Conservation (phyloP, 305 asterid genomes). For the Plantago coronopus region DNA sequence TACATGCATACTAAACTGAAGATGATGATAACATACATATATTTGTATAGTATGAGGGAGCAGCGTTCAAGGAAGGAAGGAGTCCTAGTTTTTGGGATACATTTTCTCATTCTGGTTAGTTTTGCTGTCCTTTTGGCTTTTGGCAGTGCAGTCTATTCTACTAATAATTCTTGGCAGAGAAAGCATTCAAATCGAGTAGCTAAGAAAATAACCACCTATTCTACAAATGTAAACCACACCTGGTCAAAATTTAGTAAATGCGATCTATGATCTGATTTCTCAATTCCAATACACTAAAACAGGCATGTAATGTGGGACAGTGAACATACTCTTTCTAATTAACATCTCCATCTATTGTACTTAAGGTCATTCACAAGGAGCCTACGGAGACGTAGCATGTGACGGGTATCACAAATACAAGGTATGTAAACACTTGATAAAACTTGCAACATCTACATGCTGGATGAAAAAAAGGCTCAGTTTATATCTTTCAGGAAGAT, state of each 20-base stretch:
- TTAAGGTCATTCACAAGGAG: slow-evolving; percentile 37
- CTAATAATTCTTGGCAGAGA: too few relatives aligned
- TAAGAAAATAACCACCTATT: too few relatives aligned
- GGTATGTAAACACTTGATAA: slow-evolving; percentile 17
- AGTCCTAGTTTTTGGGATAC: slow-evolving; percentile 62
- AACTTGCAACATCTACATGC: background rate
- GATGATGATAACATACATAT: background rate
- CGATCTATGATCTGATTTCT: background rate
- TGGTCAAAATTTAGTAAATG: too few relatives aligned
- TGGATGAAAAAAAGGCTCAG: too few relatives aligned
- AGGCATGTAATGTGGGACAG: too few relatives aligned
- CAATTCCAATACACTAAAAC: background rate
- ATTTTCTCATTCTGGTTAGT: slow-evolving; percentile 44
- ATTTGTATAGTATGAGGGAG: slow-evolving; percentile 52
- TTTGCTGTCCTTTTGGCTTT: too few relatives aligned
- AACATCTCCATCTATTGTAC: background rate
- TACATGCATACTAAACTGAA: background rate
- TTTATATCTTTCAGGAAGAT: slow-evolving; percentile 28
- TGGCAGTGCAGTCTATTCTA: too few relatives aligned
- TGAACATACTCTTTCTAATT: background rate
- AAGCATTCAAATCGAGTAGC: too few relatives aligned
- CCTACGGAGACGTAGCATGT: slow-evolving; percentile 42
- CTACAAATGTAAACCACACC: too few relatives aligned
- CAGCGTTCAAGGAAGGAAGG: slow-evolving; percentile 55
- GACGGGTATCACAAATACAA: slow-evolving; percentile 44